Evolutionary conservation across 2,329 filamentous ascomycete genomes (phyloP), one percentile per base, ranked within the genome.

Genomic region (Didymella pomorum): DNA sequence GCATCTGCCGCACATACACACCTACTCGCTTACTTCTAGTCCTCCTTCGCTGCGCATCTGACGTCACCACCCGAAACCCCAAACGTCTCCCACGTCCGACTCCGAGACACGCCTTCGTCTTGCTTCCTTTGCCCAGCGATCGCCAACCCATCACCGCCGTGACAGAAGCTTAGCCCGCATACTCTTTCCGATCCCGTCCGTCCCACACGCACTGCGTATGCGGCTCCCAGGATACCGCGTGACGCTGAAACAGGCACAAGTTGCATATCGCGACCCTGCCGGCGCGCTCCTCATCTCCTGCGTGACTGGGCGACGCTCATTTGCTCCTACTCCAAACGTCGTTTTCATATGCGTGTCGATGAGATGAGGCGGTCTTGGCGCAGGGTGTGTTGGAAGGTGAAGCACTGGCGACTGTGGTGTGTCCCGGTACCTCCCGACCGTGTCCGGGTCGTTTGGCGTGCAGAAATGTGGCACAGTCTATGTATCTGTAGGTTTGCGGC

Each of bases 91-190:
- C 23, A 28, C 47, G 21, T 26, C 44, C 45, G 44, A 53, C 16
- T 45, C 51, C 41, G 48, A 48, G 41, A 55, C 56, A 58, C 16
- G 18, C 20, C 37, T 21, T 41, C 37, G 31, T 16, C 37, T 8
- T 3, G 2, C 7, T 41, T 41, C 20, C 12, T 12, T 7, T 8
- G 41, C 29, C 49, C 43, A 46, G 53, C 28, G 29, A 8, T 45
- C 8, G 18, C 50, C 50, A 61, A 61, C 50, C 54, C 45, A 28
- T 50, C 28, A 39, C 29, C 37, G 46, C 29, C 39, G 41, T 60
- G 47, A 63, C 61, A 56, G 45, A 60, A 56, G 57, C 57, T 60
- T 63, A 39, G 47, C 11, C 41, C 7, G 42, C n/a, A 29, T 45
- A 21, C 39, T 28, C 44, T 37, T 39, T n/a, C 45, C 44, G 35